A percentile compares a stretch with the other conserved stretches of the same genome.
Conservation (phyloP, 352 stramenopile species). For the Lagenidium sp. region DNA sequence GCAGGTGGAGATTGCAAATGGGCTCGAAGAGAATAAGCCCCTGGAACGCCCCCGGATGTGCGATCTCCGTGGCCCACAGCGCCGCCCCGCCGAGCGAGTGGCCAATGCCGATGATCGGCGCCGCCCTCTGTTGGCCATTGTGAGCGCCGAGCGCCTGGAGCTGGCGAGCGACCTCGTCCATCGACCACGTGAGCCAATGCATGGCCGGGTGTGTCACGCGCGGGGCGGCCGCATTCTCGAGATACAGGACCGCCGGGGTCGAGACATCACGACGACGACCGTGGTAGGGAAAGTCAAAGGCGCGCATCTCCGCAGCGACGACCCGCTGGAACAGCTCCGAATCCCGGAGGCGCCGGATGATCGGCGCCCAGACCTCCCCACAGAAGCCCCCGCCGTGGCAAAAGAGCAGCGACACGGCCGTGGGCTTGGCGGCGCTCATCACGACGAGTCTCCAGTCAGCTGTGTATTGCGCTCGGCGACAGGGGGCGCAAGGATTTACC, state of each 20-base stretch:
- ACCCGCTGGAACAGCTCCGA: slow-evolving; percentile 18
- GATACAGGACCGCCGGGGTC: slow-evolving; percentile 14
- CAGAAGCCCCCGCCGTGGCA: slow-evolving; percentile 46
- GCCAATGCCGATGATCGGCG: slow-evolving; percentile 37
- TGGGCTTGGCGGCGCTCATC: too few relatives aligned
- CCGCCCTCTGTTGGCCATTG: neutral
- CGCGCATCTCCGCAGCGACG: slow-evolving; percentile 6
- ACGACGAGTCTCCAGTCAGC: too few relatives aligned
- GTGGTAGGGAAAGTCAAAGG: slow-evolving; percentile 33
- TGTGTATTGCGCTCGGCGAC: too few relatives aligned
- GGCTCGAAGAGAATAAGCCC: slow-evolving; percentile 39
- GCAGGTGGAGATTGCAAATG: slow-evolving; percentile 12
- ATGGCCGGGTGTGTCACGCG: slow-evolving; percentile 33
- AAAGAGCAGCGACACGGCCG: slow-evolving; percentile 23
- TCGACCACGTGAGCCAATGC: slow-evolving; percentile 8
- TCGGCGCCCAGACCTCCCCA: slow-evolving; percentile 32
- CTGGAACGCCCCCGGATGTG: slow-evolving; percentile 28
- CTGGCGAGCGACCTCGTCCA: slow-evolving; percentile 8
- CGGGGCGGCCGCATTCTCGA: slow-evolving; percentile 9
- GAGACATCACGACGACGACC: slow-evolving; percentile 28
- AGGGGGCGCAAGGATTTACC: too few relatives aligned
- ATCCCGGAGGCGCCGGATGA: slow-evolving; percentile 23
- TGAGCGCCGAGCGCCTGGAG: slow-evolving; percentile 5
- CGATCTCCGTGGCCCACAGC: slow-evolving; percentile 21
- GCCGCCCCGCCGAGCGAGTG: slow-evolving; percentile 33